phyloP scores from a whole-genome alignment of 1,139 yeast species.

The Hanseniaspora gamundiae region DNA sequence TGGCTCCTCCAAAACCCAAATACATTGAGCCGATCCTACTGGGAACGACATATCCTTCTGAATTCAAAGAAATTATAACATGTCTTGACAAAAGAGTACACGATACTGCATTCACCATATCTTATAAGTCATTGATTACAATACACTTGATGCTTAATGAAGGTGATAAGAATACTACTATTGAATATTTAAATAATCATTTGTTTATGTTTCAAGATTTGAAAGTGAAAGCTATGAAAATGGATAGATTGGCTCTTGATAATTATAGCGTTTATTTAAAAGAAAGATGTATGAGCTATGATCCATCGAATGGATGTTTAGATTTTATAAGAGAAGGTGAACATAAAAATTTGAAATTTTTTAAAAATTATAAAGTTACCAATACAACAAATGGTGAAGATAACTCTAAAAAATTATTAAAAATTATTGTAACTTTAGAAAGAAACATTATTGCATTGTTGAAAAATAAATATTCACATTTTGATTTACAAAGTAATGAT shows the following conservation, averaged over 20 bases:
- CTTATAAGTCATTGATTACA: constrained; percentile 73
- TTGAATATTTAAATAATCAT: constrained; percentile 49
- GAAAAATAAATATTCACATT: constrained; percentile 62
- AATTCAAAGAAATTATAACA: constrained; percentile 58
- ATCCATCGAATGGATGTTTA: constrained; percentile 17
- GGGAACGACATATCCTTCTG: constrained; percentile 52
- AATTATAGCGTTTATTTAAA: constrained; percentile 64
- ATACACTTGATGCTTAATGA: constrained; percentile 86
- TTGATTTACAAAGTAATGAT: constrained; percentile 48
- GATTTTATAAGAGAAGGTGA: constrained; percentile 2
- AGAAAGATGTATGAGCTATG: constrained; percentile 58
- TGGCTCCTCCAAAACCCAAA: constrained; percentile 97
- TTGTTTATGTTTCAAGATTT: constrained; percentile 45
- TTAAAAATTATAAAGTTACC: constrained; percentile 42
- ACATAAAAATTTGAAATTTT: background rate
- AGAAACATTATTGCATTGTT: constrained; percentile 66
- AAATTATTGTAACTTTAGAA: constrained; percentile 68
- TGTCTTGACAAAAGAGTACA: constrained; percentile 48
- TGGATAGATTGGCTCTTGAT: constrained; percentile 51
- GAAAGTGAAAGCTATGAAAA: constrained; percentile 27
- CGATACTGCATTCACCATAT: constrained; percentile 83
- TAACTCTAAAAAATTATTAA: constrained; percentile 35
- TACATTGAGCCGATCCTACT: constrained; percentile 85
- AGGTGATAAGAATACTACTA: constrained; percentile 50
- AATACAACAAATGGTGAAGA: background rate